Evolutionary conservation across 139 green algal species (phyloP).

Genomic region (Tetratostichococcus sp.): DNA sequence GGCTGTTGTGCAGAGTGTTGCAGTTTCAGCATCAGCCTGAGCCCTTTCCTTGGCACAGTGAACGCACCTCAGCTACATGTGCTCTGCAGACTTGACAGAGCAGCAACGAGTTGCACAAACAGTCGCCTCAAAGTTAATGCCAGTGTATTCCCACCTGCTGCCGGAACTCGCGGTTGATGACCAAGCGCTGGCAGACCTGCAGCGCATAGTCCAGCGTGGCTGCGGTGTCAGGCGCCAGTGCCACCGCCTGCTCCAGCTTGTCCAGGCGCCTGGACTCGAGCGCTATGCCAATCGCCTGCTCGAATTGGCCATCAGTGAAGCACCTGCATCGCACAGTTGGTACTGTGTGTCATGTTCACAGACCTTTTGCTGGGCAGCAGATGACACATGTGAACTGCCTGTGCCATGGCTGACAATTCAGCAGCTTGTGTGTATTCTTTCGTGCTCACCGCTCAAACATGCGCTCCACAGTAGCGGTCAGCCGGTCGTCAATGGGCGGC

Average conservation of each 20-base stretch:
- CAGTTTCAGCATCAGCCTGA: no score
- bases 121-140: no score
- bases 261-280: conserved; percentile 88
- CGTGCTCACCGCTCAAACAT: conserved; percentile 78
- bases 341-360: no score
- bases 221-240: conserved; percentile 12
- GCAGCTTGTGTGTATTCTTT: no score
- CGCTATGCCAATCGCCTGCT: conserved; percentile 94
- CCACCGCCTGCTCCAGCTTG: conserved; percentile 72
- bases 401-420: no score
- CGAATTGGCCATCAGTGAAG: conserved; percentile 71
- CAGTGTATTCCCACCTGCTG: conserved; percentile 41
- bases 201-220: conserved; percentile 79
- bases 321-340: conserved; percentile 57
- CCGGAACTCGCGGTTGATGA: conserved; percentile 79
- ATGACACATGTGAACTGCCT: not conserved
- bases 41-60: no score
- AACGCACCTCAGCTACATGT: no score
- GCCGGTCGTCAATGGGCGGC: conserved; percentile 66
- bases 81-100: no score
- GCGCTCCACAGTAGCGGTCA: conserved; percentile 88
- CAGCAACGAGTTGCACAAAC: no score
- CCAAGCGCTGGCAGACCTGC: conserved; percentile 69
- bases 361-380: not conserved
- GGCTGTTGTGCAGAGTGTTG: no score